Evolutionary conservation across 202 grass and related monocot species (phyloP), one percentile per base, ranked within the genome.

Genomic region (Cymbopogon flexuosus): DNA sequence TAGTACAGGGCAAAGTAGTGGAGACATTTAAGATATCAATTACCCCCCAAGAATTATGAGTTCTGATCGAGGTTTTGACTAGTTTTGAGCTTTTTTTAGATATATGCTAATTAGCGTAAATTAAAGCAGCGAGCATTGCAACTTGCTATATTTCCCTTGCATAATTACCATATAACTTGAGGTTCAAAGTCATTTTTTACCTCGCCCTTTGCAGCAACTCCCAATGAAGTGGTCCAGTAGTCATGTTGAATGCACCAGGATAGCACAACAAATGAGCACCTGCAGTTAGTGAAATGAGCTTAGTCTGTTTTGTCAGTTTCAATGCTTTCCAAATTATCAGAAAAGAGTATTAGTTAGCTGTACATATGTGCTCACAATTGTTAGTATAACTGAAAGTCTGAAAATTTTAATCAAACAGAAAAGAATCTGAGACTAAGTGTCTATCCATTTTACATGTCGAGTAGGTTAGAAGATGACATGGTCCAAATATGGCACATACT

Each of bases 171-270:
- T 56, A 27, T 33, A 33, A 33, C 31, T 33, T 33, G 31, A 82
- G 63, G 34, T 40, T 9, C 21, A 86, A 89, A 83, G 16, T 30
- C 19, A 86, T 59, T 18, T 35, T 73, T 18, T 85, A 96, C 96
- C 96, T 93, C 46, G 96, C 90, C 73, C 96, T 93, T 90, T 96
- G 96, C 59, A 99, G 81, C 80, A 99, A 87, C 63, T 99, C 96
- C 96, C 96, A 99, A 34, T 96, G 96, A 67, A 99, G 85, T 12
- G 92, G 96, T 30, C 96, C 96, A 65, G 96, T 99, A 56, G 96
- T 96, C 96, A 99, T 99, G 81, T 99, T 99, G 68, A 99, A 99
- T 45, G 96, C 96, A 74, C 96, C 96, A 87, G 93, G 92, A 86
- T 99, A 96, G 71, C 96, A 99, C 73, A 96, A 68, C 83, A 99